Conservation (phyloP, 257 asterid species). For the Osmanthus fragrans region DNA sequence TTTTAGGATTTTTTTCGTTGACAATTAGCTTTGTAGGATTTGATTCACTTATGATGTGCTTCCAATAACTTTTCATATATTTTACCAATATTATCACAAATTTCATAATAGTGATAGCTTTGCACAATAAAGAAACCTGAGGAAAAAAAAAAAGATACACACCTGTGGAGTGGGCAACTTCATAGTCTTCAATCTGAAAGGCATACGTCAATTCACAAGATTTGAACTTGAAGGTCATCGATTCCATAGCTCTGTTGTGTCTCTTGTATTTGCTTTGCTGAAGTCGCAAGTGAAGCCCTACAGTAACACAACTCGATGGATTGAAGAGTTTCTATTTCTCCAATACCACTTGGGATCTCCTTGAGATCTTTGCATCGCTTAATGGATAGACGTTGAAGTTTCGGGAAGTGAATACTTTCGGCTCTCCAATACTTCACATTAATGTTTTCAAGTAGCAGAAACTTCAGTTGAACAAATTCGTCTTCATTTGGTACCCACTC, state of each 20-base stretch:
- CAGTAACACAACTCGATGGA: not conserved
- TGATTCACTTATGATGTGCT: no score
- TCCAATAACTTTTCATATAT: no score
- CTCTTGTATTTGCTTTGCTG: not conserved
- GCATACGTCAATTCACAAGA: not conserved
- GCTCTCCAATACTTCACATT: not conserved
- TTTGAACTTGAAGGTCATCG: not conserved
- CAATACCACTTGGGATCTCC: not conserved
- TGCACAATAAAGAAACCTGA: no score
- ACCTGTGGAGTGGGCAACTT: no score
- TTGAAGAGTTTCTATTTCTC: not conserved
- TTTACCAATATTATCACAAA: no score
- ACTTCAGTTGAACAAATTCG: not conserved
- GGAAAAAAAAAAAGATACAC: no score
- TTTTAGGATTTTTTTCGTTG: no score
- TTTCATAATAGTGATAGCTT: no score
- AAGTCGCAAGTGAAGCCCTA: not conserved
- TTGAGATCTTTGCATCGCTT: not conserved
- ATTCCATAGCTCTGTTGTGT: not conserved
- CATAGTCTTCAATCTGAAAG: not conserved
- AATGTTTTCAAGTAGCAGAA: not conserved
- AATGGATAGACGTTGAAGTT: not conserved
- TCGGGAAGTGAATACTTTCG: not conserved
- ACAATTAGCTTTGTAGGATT: no score
- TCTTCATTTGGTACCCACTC: constrained; percentile 1